Percentiles rank a stretch among this genome's conserved stretches.
phyloP scores from a whole-genome alignment of 2,329 filamentous ascomycete species.

The Penicillium sp. region DNA sequence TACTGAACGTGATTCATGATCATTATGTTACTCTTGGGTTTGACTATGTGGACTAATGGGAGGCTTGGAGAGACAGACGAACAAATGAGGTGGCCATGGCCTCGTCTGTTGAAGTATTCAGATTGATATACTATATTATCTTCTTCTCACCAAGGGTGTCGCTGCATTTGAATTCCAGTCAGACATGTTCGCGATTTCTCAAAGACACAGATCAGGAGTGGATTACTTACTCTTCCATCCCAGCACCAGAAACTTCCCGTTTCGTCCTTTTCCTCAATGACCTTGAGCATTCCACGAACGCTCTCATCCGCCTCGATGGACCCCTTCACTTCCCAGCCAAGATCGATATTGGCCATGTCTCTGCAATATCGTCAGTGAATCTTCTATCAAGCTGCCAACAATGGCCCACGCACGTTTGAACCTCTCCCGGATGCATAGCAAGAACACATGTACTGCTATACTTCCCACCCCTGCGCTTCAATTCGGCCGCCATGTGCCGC shows the following conservation, averaged over 20 bases:
- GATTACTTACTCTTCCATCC: conserved; percentile 50
- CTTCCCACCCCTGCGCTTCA: conserved; percentile 47
- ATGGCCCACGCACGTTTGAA: conserved; percentile 48
- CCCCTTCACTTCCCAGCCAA: conserved; percentile 56
- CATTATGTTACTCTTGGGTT: not conserved
- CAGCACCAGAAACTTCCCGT: conserved; percentile 61
- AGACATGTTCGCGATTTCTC: not conserved
- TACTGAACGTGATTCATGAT: too few relatives aligned
- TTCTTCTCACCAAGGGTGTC: not conserved
- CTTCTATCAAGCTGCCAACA: too few relatives aligned
- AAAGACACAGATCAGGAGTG: not conserved
- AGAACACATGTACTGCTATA: conserved; percentile 53
- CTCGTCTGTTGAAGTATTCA: too few relatives aligned
- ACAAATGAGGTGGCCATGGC: not conserved
- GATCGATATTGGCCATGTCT: conserved; percentile 57
- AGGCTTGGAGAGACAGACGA: not conserved
- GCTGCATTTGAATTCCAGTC: not conserved
- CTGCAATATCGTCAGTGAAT: conserved; percentile 26
- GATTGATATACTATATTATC: too few relatives aligned
- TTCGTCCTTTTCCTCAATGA: conserved; percentile 53
- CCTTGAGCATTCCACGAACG: conserved; percentile 53
- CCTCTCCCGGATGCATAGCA: conserved; percentile 61
- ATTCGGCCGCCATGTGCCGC: conserved; percentile 58
- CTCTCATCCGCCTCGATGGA: conserved; percentile 55
- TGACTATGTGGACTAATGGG: not conserved